These are phyloP conservation scores for Annulohypoxylon nitens DNA, from an alignment of 495 filamentous ascomycete species.

Conservation along the genomic window DNA sequence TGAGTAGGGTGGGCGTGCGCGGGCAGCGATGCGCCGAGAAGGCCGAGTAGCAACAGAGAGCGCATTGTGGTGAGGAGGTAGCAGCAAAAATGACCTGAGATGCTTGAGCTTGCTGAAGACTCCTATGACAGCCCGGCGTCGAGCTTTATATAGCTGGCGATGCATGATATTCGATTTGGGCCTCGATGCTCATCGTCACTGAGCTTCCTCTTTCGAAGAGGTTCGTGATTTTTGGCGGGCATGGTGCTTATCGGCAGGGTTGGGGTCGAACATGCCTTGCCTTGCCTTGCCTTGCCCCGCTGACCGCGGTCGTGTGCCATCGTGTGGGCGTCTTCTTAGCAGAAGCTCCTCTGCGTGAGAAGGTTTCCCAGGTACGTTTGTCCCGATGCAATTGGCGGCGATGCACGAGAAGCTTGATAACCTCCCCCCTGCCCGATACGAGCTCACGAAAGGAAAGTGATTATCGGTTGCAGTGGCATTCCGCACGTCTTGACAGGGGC, in stretches of 20 bases:
- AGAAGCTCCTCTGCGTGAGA: conserved; percentile 19
- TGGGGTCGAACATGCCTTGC: conserved; percentile 20
- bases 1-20: conserved; percentile 45
- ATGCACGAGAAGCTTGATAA: conserved; percentile 40
- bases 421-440: conserved; percentile 39
- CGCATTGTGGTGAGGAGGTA: conserved; percentile 46
- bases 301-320: conserved; percentile 43
- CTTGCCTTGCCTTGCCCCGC: conserved; percentile 28
- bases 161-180: neutral
- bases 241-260: conserved; percentile 41
- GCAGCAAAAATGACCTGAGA: conserved; percentile 31
- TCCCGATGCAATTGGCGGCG: conserved; percentile 26
- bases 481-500: conserved; percentile 39
- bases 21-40: conserved; percentile 52
- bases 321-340: conserved; percentile 19
- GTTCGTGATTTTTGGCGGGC: conserved; percentile 33
- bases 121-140: conserved; percentile 15
- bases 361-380: conserved; percentile 18
- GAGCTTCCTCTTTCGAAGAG: conserved; percentile 51
- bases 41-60: conserved; percentile 52
- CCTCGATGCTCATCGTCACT: conserved; percentile 2
- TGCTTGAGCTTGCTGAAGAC: conserved; percentile 25
- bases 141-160: conserved; percentile 44
- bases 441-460: conserved; percentile 48
- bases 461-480: conserved; percentile 35